These are phyloP conservation scores for Acacia crassicarpa DNA, from an alignment of 306 rosid species.

Conservation along the genomic window DNA sequence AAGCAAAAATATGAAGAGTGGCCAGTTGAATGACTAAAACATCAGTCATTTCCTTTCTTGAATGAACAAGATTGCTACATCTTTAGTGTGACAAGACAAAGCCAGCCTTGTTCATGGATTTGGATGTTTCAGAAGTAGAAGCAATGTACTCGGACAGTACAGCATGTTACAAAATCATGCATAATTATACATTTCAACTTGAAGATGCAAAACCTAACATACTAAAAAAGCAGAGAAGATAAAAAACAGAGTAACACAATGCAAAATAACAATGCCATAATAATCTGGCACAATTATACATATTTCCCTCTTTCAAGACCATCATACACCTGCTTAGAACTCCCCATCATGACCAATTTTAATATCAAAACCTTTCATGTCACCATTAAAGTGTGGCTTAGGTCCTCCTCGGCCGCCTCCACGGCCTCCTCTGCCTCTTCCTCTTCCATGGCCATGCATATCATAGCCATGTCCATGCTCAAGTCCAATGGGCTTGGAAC, in stretches of 20 bases:
- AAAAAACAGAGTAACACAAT: constrained; percentile 29
- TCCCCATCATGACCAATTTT: constrained; percentile 45
- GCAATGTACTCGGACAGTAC: neutral
- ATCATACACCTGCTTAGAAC: constrained; percentile 38
- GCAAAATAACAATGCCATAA: constrained; percentile 20
- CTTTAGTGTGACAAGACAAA: neutral
- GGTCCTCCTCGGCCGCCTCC: constrained; percentile 27
- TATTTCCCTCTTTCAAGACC: neutral
- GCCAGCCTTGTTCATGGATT: neutral
- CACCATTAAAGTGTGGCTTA: constrained; percentile 27
- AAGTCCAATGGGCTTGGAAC: constrained; percentile 34
- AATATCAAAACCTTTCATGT: constrained; percentile 43
- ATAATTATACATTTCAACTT: constrained; percentile 40
- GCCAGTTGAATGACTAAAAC: neutral
- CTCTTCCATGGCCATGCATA: constrained; percentile 7
- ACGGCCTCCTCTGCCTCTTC: constrained; percentile 24
- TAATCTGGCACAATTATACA: constrained; percentile 19
- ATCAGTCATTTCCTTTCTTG: neutral
- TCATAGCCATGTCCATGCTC: constrained; percentile 31
- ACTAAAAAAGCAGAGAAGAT: constrained; percentile 25
- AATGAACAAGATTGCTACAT: neutral
- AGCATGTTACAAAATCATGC: neutral
- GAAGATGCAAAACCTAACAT: constrained; percentile 33
- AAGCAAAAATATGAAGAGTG: neutral
- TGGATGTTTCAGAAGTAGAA: neutral